phyloP scores from a whole-genome alignment of 805 yeast genomes.

The Candida fluviatilis region DNA sequence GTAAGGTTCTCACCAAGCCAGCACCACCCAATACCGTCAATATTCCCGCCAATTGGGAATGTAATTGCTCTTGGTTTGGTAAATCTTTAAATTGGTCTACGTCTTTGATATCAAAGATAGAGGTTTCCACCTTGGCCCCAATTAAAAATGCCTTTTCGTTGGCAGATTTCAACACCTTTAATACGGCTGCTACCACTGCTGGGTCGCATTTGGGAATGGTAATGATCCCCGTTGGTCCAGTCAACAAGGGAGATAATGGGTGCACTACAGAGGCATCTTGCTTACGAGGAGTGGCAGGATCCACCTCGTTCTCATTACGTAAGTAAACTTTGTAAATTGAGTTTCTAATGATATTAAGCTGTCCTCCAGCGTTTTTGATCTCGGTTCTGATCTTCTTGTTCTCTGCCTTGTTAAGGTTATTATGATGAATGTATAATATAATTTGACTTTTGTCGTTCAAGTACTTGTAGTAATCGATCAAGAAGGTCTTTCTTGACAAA shows the following conservation, averaged over 20 bases:
- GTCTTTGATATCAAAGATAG: constrained; percentile 47
- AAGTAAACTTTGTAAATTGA: constrained; percentile 71
- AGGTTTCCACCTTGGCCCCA: constrained; percentile 78
- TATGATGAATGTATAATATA: constrained; percentile 78
- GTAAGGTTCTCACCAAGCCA: constrained; percentile 79
- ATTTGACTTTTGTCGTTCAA: constrained; percentile 66
- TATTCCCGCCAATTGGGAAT: constrained; percentile 77
- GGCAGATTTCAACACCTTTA: constrained; percentile 57
- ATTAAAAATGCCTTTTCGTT: constrained; percentile 74
- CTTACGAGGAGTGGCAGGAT: constrained; percentile 57
- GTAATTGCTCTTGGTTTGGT: constrained; percentile 67
- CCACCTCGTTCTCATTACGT: constrained; percentile 60
- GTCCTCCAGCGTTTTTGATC: constrained; percentile 63
- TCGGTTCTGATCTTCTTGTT: constrained; percentile 59
- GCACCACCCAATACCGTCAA: constrained; percentile 86
- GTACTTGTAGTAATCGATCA: constrained; percentile 75
- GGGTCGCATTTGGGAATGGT: constrained; percentile 70
- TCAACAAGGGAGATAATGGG: constrained; percentile 65
- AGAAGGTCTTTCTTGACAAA: constrained; percentile 78
- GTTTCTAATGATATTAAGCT: constrained; percentile 64
- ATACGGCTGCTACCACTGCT: constrained; percentile 52
- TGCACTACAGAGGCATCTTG: constrained; percentile 42
- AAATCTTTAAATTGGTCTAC: constrained; percentile 66
- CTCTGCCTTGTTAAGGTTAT: constrained; percentile 70
- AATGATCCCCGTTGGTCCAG: constrained; percentile 85